These are phyloP conservation scores for Metarhizium robertsii DNA, from an alignment of 2,329 filamentous ascomycete species.

Conservation along the genomic window DNA sequence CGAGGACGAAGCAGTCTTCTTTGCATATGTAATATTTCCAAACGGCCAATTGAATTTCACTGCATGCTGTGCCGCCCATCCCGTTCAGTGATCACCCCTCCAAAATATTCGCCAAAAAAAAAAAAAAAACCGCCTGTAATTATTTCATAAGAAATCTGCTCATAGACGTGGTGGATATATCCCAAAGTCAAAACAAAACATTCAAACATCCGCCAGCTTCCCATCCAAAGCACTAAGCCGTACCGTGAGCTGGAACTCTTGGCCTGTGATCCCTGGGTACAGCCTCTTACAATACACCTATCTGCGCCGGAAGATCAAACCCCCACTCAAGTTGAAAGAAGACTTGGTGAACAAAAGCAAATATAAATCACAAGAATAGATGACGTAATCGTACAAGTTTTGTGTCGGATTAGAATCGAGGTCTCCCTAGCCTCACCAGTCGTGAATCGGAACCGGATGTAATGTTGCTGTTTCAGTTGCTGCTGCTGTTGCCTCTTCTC, in stretches of 20 bases:
- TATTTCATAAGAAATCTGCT: neutral
- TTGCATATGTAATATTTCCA: neutral
- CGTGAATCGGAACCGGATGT: neutral
- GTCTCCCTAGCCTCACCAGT: neutral
- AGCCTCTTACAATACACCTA: neutral
- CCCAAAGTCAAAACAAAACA: neutral
- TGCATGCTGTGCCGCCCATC: neutral
- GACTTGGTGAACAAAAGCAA: neutral
- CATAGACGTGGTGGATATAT: neutral
- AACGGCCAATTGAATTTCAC: neutral
- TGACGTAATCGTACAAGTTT: neutral
- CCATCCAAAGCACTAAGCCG: too few relatives aligned
- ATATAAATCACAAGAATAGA: neutral
- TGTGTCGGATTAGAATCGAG: neutral
- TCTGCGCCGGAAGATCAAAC: neutral
- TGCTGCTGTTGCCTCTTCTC: slow-evolving; percentile 13
- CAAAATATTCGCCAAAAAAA: neutral
- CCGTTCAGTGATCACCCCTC: too few relatives aligned
- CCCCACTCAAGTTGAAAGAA: neutral
- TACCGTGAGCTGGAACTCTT: too few relatives aligned
- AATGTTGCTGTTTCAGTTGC: neutral
- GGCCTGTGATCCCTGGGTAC: too few relatives aligned
- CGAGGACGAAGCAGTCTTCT: neutral
- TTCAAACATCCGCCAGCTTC: too few relatives aligned
- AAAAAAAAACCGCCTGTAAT: neutral